phyloP scores from a whole-genome alignment of 1,284 basidiomycete genomes.

The Ganoderma resinaceum region DNA sequence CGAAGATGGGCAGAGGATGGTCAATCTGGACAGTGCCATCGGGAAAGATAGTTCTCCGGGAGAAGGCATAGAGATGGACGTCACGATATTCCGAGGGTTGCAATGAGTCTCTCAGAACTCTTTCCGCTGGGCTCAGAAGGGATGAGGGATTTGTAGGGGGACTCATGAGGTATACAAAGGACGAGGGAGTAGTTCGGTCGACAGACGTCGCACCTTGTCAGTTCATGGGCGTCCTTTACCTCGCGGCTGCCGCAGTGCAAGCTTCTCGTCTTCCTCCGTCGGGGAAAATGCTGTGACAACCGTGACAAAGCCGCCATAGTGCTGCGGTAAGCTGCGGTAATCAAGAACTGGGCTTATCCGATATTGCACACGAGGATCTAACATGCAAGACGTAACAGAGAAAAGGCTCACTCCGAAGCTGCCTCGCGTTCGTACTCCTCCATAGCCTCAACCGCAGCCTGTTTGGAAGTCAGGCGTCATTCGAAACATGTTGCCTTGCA shows the following conservation, averaged over 20 bases:
- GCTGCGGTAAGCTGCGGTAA: neutral
- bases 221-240: neutral
- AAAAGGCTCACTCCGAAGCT: neutral
- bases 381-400: neutral
- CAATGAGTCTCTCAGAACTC: constrained; percentile 23
- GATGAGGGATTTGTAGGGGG: neutral
- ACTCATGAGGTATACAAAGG: neutral
- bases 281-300: neutral
- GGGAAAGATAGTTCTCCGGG: constrained; percentile 16
- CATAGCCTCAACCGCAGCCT: neutral
- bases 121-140: constrained; percentile 13
- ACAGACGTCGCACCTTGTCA: neutral
- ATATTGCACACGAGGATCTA: neutral
- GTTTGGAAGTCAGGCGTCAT: neutral
- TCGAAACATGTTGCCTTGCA: neutral
- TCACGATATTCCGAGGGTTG: constrained; percentile 27
- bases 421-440: neutral
- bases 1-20: constrained; percentile 30
- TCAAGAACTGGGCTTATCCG: neutral
- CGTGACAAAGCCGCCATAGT: neutral
- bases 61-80: constrained; percentile 35
- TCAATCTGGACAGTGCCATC: constrained; percentile 23
- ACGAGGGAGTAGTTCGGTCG: neutral
- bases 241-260: neutral
- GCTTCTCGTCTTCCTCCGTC: neutral